Evolutionary conservation across 2,329 filamentous ascomycete genomes (phyloP), one percentile per base, ranked within the genome.

Genomic region (Fusarium incarnatum): DNA sequence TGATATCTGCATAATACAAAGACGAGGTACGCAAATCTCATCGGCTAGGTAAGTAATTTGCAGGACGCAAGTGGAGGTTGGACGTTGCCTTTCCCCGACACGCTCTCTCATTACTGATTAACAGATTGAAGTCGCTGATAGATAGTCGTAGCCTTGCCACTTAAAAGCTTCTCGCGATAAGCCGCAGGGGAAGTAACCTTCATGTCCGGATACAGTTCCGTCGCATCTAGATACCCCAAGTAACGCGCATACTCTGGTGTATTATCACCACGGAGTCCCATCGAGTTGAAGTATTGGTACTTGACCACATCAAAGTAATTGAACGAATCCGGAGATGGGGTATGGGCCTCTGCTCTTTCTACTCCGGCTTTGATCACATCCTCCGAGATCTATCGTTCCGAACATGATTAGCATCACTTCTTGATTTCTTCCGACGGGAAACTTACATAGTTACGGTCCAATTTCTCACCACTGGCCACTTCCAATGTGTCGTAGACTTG

Each of bases 401-500:
- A 34, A 20, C 25, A 27, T 27, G 20, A 41, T 41, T 8, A 41
- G 40, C n/a, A 41, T n/a, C 20, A 13, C 18, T 8, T 5, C 1
- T 13, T 41, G 11, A 20, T n/a, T 41, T 6, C 3, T 20, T 13
- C 6, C 9, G n/a, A 20, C 3, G 13, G 15, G 6, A 20, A 12
- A 20, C n/a, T 30, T 53, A 64, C 48, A 25, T 68, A 53, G 12
- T 49, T 46, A 8, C 60, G 52, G 18, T 78, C 70, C 8, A 85
- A 59, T 58, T 80, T 83, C 73, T 34, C 32, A 0, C 84, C 85
- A 46, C 78, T 82, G 22, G 84, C 61, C 30, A 80, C 75, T 71
- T 88, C 86, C 27, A 87, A 63, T 0, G 83, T 52, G 4, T 78
- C 76, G 45, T 81, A 82, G 6, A 87, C 80, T 56, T 87, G 67